These are phyloP conservation scores for Hanseniaspora lachancei DNA, from an alignment of 805 yeast species.

Conservation along the genomic window DNA sequence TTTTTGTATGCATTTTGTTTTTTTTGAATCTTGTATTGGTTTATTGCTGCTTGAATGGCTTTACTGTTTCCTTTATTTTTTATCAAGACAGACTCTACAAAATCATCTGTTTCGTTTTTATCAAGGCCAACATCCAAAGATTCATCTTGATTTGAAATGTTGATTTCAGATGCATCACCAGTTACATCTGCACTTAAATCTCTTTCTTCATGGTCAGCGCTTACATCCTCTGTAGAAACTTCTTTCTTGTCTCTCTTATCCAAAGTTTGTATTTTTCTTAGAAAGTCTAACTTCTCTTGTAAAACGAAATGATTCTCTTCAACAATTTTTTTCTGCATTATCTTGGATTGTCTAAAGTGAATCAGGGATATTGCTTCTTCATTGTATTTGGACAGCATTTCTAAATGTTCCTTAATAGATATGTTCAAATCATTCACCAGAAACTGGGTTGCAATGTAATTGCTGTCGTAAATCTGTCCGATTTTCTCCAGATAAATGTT, in stretches of 20 bases:
- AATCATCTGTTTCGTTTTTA: constrained; percentile 4
- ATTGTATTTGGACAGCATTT: constrained; percentile 30
- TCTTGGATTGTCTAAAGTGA: constrained; percentile 47
- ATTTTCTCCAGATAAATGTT: constrained; percentile 55
- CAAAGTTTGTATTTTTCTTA: constrained; percentile 25
- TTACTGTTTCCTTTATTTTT: constrained; percentile 9
- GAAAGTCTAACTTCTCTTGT: constrained; percentile 25
- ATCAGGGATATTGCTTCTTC: constrained; percentile 33
- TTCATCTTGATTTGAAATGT: constrained; percentile 18
- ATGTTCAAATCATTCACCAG: constrained; percentile 22
- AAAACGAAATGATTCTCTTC: constrained; percentile 25
- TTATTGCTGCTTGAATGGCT: constrained; percentile 8
- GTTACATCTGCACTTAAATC: background rate
- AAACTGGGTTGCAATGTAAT: constrained; percentile 40
- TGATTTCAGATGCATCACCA: background rate
- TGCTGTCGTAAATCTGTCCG: constrained; percentile 75
- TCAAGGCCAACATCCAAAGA: constrained; percentile 21
- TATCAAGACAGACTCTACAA: constrained; percentile 3
- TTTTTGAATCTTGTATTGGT: background rate
- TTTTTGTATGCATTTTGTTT: constrained; percentile 2
- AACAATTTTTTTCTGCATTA: constrained; percentile 36
- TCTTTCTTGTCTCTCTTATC: constrained; percentile 31
- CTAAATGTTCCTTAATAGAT: constrained; percentile 28
- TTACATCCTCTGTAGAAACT: constrained; percentile 22
- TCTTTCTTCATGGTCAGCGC: constrained; percentile 22